These are phyloP conservation scores for Begonia loranthoides DNA, from an alignment of 306 rosid species.

Conservation along the genomic window DNA sequence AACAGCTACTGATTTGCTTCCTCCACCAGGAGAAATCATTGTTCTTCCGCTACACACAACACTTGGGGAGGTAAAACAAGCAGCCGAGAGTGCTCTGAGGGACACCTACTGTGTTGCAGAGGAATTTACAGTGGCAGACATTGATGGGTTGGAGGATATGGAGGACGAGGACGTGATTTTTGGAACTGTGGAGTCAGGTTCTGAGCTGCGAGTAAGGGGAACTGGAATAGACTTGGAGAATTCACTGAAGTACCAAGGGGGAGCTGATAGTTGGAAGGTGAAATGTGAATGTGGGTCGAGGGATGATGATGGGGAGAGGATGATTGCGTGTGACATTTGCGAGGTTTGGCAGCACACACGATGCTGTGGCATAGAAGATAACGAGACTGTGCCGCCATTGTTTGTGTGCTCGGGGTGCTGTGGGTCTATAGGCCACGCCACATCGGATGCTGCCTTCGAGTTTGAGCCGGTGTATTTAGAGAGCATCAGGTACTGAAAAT, in stretches of 20 bases:
- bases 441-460: background rate
- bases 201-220: slow-evolving; percentile 48
- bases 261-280: slow-evolving; percentile 18
- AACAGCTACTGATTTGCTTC: slow-evolving; percentile 13
- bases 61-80: slow-evolving; percentile 50
- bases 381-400: slow-evolving; percentile 1
- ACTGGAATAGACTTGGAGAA: slow-evolving; percentile 34
- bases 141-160: slow-evolving; percentile 30
- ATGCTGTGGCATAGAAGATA: slow-evolving; percentile 13
- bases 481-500: background rate
- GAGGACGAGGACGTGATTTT: slow-evolving; percentile 48
- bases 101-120: slow-evolving; percentile 73
- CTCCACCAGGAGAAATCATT: slow-evolving; percentile 48
- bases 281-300: slow-evolving; percentile 65
- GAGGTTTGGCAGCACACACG: slow-evolving; percentile 75
- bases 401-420: slow-evolving; percentile 4
- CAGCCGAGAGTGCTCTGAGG: slow-evolving; percentile 53
- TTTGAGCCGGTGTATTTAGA: background rate
- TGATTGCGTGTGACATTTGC: slow-evolving; percentile 76
- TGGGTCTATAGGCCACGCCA: background rate
- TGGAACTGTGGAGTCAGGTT: slow-evolving; percentile 54
- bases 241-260: slow-evolving; percentile 41
- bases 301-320: slow-evolving; percentile 84
- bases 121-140: slow-evolving; percentile 35
- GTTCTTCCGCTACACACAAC: slow-evolving; percentile 63